phyloP scores from a whole-genome alignment of 495 filamentous ascomycete genomes.

The Monascus purpureus region DNA sequence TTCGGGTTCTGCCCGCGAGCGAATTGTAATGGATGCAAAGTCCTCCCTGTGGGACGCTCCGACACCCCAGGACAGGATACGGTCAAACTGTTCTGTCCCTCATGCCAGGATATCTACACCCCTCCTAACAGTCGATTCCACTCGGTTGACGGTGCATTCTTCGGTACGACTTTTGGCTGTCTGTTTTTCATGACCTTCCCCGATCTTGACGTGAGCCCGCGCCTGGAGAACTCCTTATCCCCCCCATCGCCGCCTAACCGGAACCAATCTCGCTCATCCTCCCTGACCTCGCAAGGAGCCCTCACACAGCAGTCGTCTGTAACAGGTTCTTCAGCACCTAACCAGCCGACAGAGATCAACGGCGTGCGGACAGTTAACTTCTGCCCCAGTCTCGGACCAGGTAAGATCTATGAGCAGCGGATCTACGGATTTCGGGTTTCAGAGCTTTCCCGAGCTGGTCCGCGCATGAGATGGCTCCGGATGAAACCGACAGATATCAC shows the following conservation, averaged over 20 bases:
- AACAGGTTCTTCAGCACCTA: conserved; percentile 17
- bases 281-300: conserved; percentile 15
- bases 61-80: conserved; percentile 95
- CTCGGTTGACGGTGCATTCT: conserved; percentile 96
- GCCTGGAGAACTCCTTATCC: conserved; percentile 16
- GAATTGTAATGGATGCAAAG: conserved; percentile 71
- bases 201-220: conserved; percentile 61
- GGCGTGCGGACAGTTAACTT: conserved; percentile 73
- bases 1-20: conserved; percentile 89
- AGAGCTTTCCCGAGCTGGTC: conserved; percentile 72
- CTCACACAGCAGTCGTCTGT: conserved; percentile 9
- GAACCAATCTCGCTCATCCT: conserved; percentile 20
- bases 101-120: conserved; percentile 91
- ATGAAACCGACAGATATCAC: conserved; percentile 64
- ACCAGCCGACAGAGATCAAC: conserved; percentile 56
- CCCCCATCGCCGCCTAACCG: conserved; percentile 24
- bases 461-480: conserved; percentile 92
- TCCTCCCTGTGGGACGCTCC: conserved; percentile 81
- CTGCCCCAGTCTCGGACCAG: conserved; percentile 69
- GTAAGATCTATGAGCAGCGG: conserved; percentile 79
- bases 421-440: conserved; percentile 96
- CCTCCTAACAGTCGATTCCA: conserved; percentile 96
- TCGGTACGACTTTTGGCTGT: conserved; percentile 86
- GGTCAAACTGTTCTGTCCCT: conserved; percentile 95
- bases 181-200: conserved; percentile 98